Conservation (phyloP, 2,329 filamentous ascomycete genomes). For the Ascochyta fabae region DNA sequence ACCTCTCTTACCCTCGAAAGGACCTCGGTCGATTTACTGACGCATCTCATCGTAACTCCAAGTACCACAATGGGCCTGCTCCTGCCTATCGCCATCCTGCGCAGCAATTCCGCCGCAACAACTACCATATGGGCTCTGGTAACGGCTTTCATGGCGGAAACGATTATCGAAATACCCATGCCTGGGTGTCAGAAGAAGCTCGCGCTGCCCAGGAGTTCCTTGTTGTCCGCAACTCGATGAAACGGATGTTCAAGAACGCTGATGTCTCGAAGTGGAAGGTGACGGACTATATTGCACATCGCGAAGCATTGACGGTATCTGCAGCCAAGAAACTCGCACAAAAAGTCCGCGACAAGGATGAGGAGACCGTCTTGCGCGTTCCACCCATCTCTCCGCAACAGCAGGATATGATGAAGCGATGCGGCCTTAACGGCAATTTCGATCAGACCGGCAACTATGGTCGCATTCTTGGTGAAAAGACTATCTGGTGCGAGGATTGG, state of each 20-base stretch:
- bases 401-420: constrained; percentile 22
- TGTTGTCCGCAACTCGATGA: constrained; percentile 44
- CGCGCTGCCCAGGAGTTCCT: constrained; percentile 37
- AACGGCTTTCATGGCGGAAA: neutral
- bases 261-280: constrained; percentile 44
- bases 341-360: constrained; percentile 23
- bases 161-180: constrained; percentile 24
- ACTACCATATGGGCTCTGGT: neutral
- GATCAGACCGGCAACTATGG: constrained; percentile 31
- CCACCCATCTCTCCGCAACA: constrained; percentile 15
- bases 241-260: constrained; percentile 42
- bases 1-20: neutral
- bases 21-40: constrained; percentile 10
- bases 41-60: constrained; percentile 13
- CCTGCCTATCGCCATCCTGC: neutral
- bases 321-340: constrained; percentile 22
- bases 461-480: constrained; percentile 47
- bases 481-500: constrained; percentile 50
- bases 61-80: neutral
- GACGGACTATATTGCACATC: constrained; percentile 41
- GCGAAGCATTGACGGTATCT: constrained; percentile 32
- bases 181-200: constrained; percentile 37
- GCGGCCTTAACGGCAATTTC: constrained; percentile 30
- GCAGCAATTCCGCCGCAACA: neutral
- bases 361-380: constrained; percentile 4